phyloP scores from a whole-genome alignment of 2,329 filamentous ascomycete genomes.

The Coniochaeta ligniaria region DNA sequence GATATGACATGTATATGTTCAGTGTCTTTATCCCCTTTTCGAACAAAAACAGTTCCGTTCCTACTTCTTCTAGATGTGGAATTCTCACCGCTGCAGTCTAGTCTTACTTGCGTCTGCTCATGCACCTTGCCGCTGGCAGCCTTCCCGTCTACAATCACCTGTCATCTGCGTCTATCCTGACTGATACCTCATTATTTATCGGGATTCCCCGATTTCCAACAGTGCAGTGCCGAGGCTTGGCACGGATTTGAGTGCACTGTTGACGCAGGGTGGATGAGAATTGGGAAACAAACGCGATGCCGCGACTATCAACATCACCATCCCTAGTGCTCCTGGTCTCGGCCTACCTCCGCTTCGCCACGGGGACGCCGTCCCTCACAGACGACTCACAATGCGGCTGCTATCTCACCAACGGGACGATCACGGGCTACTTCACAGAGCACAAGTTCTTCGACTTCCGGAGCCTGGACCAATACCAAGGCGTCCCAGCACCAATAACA shows the following conservation, averaged over 20 bases:
- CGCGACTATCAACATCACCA: background rate
- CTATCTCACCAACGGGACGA: conserved; percentile 39
- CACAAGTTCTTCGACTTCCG: conserved; percentile 46
- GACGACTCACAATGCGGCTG: conserved; percentile 34
- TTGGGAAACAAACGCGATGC: background rate
- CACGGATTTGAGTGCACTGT: background rate
- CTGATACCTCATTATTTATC: background rate
- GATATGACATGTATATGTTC: background rate
- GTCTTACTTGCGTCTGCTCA: background rate
- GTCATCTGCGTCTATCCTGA: background rate
- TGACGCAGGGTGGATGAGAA: background rate
- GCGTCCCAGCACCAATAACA: conserved; percentile 23
- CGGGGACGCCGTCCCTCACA: conserved; percentile 12
- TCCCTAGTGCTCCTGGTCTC: conserved; percentile 10
- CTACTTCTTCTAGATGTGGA: background rate
- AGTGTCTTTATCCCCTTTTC: background rate
- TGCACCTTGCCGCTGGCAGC: background rate
- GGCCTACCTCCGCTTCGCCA: conserved; percentile 5
- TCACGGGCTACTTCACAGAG: conserved; percentile 32
- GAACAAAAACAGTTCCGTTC: background rate
- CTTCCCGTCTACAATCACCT: background rate
- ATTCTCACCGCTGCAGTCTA: background rate
- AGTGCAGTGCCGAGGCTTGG: background rate
- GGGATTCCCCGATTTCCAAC: background rate
- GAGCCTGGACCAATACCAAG: conserved; percentile 29